A percentile compares a stretch with the other conserved stretches of the same genome.
Conservation (phyloP, 73 alveolate species). For the Tetrahymena elliotti region DNA sequence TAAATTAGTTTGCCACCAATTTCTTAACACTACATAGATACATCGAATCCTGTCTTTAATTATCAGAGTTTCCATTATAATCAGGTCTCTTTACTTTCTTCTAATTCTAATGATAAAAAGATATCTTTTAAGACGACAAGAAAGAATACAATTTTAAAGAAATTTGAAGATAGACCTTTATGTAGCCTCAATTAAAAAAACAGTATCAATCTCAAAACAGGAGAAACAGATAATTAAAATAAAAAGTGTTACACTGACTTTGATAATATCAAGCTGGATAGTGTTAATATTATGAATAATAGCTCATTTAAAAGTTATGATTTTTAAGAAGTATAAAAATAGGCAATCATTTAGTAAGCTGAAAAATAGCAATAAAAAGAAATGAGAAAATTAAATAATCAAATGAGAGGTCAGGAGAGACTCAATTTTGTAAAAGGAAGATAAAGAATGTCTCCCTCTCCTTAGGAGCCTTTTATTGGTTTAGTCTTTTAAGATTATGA, state of each 20-base stretch:
- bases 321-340: background rate
- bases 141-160: background rate
- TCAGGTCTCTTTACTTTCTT: background rate
- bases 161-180: background rate
- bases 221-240: background rate
- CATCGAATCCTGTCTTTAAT: background rate
- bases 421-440: background rate
- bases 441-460: background rate
- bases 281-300: background rate
- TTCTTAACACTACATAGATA: background rate
- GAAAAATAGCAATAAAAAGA: background rate
- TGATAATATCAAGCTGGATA: background rate
- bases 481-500: background rate
- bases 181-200: background rate
- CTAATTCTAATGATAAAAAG: background rate
- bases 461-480: background rate
- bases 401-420: background rate
- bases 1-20: background rate
- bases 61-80: background rate
- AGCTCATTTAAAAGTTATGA: background rate
- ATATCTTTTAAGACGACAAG: background rate
- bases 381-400: background rate
- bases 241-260: background rate
- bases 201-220: background rate
- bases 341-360: background rate